These are phyloP conservation scores for Clitopilus passeckerianus DNA, from an alignment of 768 basidiomycete species.

Conservation along the genomic window DNA sequence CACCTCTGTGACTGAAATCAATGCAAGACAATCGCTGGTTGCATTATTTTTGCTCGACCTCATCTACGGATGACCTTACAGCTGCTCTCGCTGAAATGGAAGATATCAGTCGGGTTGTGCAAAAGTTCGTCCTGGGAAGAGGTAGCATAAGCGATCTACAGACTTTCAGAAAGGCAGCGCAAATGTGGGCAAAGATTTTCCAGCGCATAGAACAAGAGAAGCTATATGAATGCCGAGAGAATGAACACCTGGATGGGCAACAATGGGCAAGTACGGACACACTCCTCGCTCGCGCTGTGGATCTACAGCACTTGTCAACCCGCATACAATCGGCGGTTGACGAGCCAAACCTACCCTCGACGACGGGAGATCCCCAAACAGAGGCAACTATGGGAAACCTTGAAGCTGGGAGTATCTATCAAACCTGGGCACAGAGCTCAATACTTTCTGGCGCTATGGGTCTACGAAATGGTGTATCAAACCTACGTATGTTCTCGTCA, in stretches of 20 bases:
- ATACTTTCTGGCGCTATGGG: conserved; percentile 20
- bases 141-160: conserved; percentile 65
- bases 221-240: conserved; percentile 38
- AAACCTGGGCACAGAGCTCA: conserved; percentile 1
- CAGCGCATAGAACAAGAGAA: conserved; percentile 53
- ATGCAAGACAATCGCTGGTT: conserved; percentile 71
- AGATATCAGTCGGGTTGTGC: conserved; percentile 72
- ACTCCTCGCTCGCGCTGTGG: conserved; percentile 46
- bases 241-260: conserved; percentile 14
- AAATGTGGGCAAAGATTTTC: conserved; percentile 50
- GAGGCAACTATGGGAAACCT: conserved; percentile 13
- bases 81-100: conserved; percentile 52
- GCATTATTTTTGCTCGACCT: conserved; percentile 58
- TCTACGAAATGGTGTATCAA: conserved; percentile 55
- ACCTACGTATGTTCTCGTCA: conserved; percentile 44
- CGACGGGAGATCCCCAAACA: conserved; percentile 15
- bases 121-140: conserved; percentile 67
- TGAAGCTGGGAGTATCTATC: neutral
- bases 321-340: conserved; percentile 51
- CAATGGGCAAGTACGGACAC: conserved; percentile 57
- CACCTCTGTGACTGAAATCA: conserved; percentile 68
- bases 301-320: conserved; percentile 46
- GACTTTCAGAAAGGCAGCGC: conserved; percentile 58
- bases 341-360: conserved; percentile 7
- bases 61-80: conserved; percentile 64